Evolutionary conservation across 1,284 basidiomycete genomes (phyloP).

Genomic region (Xerocomus minutiporus): DNA sequence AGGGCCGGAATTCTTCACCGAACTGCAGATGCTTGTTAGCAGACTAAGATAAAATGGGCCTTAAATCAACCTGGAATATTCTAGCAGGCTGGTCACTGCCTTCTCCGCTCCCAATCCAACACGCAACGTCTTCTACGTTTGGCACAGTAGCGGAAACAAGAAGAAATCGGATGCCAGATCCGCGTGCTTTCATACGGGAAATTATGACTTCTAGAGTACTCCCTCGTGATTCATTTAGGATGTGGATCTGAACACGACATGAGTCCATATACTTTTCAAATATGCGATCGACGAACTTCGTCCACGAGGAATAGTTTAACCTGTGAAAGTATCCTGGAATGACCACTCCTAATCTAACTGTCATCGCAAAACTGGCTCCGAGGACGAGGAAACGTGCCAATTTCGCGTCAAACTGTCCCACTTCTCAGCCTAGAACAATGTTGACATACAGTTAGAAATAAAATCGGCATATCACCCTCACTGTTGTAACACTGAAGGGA

Average conservation of each 20-base stretch:
- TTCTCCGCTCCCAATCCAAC: slow-evolving; percentile 69
- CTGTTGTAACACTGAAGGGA: slow-evolving; percentile 65
- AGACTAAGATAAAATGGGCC: background rate
- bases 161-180: slow-evolving; percentile 72
- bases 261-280: background rate
- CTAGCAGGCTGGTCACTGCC: slow-evolving; percentile 47
- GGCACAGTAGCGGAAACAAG: slow-evolving; percentile 93
- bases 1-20: slow-evolving; percentile 86
- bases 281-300: slow-evolving; percentile 52
- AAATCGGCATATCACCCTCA: slow-evolving; percentile 29
- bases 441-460: slow-evolving; percentile 6
- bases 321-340: slow-evolving; percentile 60
- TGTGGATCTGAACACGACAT: slow-evolving; percentile 66
- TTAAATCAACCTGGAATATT: slow-evolving; percentile 62
- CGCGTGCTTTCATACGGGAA: slow-evolving; percentile 83
- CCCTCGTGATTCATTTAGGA: slow-evolving; percentile 84
- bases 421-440: slow-evolving; percentile 73
- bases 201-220: slow-evolving; percentile 91
- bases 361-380: slow-evolving; percentile 10
- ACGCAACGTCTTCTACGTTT: slow-evolving; percentile 86
- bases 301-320: slow-evolving; percentile 85
- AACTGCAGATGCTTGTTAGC: slow-evolving; percentile 51
- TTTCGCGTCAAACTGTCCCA: slow-evolving; percentile 89
- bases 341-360: slow-evolving; percentile 50
- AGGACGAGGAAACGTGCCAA: slow-evolving; percentile 49